Base-by-base conservation (phyloP, 2,329 filamentous ascomycete genomes). In the Diplocarpon mali region DNA sequence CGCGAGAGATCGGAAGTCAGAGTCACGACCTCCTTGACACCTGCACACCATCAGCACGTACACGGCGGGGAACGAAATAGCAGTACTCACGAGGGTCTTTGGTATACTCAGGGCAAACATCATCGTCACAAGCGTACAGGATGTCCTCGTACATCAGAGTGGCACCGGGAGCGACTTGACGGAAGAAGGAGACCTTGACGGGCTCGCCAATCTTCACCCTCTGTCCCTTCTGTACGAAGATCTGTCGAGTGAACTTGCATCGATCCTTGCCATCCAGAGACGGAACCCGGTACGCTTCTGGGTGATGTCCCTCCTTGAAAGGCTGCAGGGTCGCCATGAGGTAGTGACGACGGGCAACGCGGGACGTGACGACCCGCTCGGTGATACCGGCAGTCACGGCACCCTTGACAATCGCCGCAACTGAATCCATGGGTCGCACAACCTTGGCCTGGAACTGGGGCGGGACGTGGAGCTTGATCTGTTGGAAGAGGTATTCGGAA, bases 101-200 rank as follows among this genome's bases (percentile, higher is more conserved):
- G 56, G 90, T 96, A 65, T 98, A 98, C 65, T 96, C 92, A 1
- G 92, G 92, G 66, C 90, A 96, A 42, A 95, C 86, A 64, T 98
- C 92, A 53, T 96, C 92, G 62, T 98, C 92, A 61, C 92, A 98
- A 40, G 90, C 92, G 64, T 95, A 96, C 46, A 96, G 67, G 43
- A 96, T 90, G 68, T 98, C 92, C 70, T 98, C 92, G 64, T 98
- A 98, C 92, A 98, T 96, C 57, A 98, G 78, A 1, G 90, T 96
- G 29, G 92, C 92, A 40, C 92, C 92, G 0, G 92, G 92, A 5
- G 92, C 92, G 44, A 98, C 92, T 65, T 96, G 92, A 65, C 92
- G 76, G 80, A 98, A 96, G 69, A 96, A 96, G 9, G 86, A 94
- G 36, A 96, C 92, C 73, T 96, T 96, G 68, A 96, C 90, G 1